A percentile compares a stretch with the other conserved stretches of the same genome.
Conservation (phyloP, 1,284 basidiomycete species). For the Naganishia liquefaciens region DNA sequence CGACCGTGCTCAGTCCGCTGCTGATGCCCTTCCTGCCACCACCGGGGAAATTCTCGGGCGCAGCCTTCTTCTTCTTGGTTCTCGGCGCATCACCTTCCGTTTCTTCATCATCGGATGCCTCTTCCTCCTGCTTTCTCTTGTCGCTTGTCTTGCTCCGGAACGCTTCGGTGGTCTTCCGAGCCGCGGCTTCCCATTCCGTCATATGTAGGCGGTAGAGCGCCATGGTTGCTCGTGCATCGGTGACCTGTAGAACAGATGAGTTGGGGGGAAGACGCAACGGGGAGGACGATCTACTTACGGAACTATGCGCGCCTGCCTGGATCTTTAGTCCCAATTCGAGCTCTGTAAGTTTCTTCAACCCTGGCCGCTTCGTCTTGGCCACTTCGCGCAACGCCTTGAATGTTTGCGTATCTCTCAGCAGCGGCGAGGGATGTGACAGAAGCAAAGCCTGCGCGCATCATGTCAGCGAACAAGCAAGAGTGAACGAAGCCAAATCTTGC, state of each 20-base stretch:
- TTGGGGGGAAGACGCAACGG: no score
- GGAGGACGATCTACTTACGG: conserved; percentile 60
- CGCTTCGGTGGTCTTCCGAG: conserved; percentile 48
- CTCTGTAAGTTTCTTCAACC: conserved; percentile 76
- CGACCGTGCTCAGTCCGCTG: conserved; percentile 68
- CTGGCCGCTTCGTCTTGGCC: conserved; percentile 66
- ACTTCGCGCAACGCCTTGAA: conserved; percentile 57
- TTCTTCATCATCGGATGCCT: conserved; percentile 44
- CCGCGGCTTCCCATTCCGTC: conserved; percentile 72
- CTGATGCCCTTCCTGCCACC: conserved; percentile 68
- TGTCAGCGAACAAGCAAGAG: neutral
- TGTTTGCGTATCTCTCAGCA: conserved; percentile 80
- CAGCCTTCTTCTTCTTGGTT: conserved; percentile 32
- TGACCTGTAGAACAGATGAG: conserved; percentile 62
- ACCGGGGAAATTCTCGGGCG: conserved; percentile 55
- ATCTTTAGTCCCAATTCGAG: conserved; percentile 81
- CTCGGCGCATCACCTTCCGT: conserved; percentile 37
- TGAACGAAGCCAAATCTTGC: conserved; percentile 53
- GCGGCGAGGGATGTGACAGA: conserved; percentile 79
- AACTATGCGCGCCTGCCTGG: conserved; percentile 83
- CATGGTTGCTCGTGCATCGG: conserved; percentile 94
- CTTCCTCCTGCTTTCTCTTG: conserved; percentile 39
- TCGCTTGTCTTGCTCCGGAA: conserved; percentile 43
- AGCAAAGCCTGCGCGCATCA: conserved; percentile 66
- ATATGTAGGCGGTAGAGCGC: conserved; percentile 87